Percentiles rank a stretch among this genome's conserved stretches.
Conservation (phyloP, 768 basidiomycete genomes). For the Termitomyces sp. region DNA sequence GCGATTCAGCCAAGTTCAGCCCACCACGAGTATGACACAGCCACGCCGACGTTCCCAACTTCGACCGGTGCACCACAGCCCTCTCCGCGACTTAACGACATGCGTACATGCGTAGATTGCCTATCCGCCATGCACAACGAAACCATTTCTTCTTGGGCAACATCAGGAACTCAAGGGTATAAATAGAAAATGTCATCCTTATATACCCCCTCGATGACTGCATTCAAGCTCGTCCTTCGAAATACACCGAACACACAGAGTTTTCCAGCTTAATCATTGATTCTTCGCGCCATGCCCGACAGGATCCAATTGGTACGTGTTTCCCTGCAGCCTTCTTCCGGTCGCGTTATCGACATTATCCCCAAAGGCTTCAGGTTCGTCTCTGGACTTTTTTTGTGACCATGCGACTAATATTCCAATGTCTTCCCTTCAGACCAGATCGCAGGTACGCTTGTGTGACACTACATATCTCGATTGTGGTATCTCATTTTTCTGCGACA, state of each 20-base stretch:
- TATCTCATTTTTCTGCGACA: neutral
- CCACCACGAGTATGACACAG: neutral
- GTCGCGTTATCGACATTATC: slow-evolving; percentile 4
- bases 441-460: slow-evolving; percentile 3
- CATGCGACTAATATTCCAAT: neutral
- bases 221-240: neutral
- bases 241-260: neutral
- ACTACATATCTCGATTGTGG: neutral
- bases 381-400: neutral
- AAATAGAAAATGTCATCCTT: neutral
- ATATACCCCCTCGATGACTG: neutral
- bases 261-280: neutral
- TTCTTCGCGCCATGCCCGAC: slow-evolving; percentile 4
- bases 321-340: neutral
- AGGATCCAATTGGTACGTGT: slow-evolving; percentile 1
- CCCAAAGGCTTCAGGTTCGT: slow-evolving; percentile 10
- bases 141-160: neutral
- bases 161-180: neutral
- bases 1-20: neutral
- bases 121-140: neutral
- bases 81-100: neutral
- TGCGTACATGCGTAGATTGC: neutral
- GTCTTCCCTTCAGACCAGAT: slow-evolving; percentile 7
- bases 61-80: neutral
- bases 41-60: slow-evolving; percentile 7